A percentile compares a stretch with the other conserved stretches of the same genome.
These are phyloP conservation scores for Trichoderma asperellum DNA, from an alignment of 2,329 filamentous ascomycete species.

Conservation along the genomic window DNA sequence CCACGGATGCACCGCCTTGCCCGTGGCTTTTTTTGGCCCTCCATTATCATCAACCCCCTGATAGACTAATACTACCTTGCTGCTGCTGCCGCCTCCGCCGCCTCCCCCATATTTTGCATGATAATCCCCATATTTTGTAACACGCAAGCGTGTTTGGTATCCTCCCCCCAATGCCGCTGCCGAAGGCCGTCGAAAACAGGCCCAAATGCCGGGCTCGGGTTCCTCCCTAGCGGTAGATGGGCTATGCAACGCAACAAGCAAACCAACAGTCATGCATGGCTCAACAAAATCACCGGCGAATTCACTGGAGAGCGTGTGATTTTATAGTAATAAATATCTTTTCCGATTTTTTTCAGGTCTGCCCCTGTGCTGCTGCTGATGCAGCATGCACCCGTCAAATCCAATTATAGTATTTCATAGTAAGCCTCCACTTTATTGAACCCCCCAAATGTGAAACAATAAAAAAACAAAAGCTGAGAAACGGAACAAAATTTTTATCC, in stretches of 20 bases:
- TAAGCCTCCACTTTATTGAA: background rate
- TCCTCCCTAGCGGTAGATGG: background rate
- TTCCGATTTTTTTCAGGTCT: background rate
- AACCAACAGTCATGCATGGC: background rate
- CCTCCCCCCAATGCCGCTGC: conserved; percentile 11
- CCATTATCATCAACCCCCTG: conserved; percentile 19
- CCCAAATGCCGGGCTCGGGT: conserved; percentile 12
- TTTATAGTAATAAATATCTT: background rate
- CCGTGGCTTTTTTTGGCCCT: conserved; percentile 11
- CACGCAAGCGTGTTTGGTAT: conserved; percentile 9
- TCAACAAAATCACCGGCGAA: background rate
- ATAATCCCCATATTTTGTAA: conserved; percentile 25
- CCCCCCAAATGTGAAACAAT: background rate
- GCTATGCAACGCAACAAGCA: background rate
- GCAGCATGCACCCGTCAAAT: conserved; percentile 30
- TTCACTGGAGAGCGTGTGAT: background rate
- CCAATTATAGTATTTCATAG: conserved; percentile 33
- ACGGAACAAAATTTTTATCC: conserved; percentile 23
- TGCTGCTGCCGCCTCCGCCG: background rate
- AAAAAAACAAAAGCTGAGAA: conserved; percentile 17
- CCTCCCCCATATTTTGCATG: conserved; percentile 23
- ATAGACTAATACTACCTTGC: background rate
- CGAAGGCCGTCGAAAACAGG: background rate
- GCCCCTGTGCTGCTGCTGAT: background rate
- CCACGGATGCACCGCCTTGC: conserved; percentile 20